phyloP scores from a whole-genome alignment of 2,329 filamentous ascomycete genomes.

The Phaeosphaeriaceae sp. region DNA sequence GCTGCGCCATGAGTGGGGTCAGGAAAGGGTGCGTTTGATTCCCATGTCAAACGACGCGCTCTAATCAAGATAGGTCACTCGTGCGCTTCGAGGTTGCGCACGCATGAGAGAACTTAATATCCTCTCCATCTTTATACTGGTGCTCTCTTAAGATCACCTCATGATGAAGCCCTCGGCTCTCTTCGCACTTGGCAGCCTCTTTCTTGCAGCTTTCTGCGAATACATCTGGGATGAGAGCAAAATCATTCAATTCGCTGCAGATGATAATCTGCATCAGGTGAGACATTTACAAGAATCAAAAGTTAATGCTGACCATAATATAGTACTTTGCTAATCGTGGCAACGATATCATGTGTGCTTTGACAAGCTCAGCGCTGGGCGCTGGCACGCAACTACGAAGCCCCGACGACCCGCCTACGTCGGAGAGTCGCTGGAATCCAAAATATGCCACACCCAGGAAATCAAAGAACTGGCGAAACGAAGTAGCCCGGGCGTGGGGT shows the following conservation, averaged over 20 bases:
- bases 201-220: neutral
- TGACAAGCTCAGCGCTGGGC: neutral
- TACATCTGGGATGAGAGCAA: neutral
- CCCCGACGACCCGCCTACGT: neutral
- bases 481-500: neutral
- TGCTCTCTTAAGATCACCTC: neutral
- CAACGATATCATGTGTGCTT: neutral
- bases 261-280: neutral
- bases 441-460: neutral
- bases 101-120: no score
- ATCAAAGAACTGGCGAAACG: neutral
- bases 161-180: neutral
- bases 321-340: neutral
- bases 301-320: neutral
- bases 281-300: neutral
- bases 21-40: no score
- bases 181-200: neutral
- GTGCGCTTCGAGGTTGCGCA: no score
- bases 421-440: neutral
- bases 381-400: neutral
- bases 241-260: neutral
- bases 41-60: no score
- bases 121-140: no score
- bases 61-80: no score
- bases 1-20: no score